These are phyloP conservation scores for Boletus pseudo-olivaceus DNA, from an alignment of 768 basidiomycete genomes.

Conservation along the genomic window DNA sequence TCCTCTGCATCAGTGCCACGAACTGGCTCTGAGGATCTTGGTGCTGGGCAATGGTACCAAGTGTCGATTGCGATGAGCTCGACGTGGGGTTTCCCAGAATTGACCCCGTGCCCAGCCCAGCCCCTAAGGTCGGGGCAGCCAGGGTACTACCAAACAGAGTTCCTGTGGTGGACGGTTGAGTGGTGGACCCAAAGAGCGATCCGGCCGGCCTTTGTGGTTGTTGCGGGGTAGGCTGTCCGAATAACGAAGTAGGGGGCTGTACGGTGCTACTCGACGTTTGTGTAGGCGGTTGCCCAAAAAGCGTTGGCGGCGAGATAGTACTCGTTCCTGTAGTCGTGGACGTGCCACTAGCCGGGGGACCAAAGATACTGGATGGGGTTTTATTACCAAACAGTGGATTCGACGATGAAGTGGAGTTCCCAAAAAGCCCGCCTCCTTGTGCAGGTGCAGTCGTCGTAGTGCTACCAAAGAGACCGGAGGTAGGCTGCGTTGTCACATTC, in stretches of 20 bases:
- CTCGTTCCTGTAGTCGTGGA: constrained; percentile 1
- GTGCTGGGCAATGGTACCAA: constrained; percentile 41
- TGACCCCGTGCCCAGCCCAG: constrained; percentile 20
- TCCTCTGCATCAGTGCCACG: constrained; percentile 48
- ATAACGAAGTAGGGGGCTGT: constrained; percentile 18
- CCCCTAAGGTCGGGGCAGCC: constrained; percentile 32
- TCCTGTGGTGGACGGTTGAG: constrained; percentile 25
- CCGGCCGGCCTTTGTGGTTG: constrained; percentile 21
- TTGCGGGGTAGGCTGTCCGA: constrained; percentile 24
- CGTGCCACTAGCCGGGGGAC: constrained; percentile 26
- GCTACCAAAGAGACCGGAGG: constrained; percentile 28
- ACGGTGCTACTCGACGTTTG: constrained; percentile 12
- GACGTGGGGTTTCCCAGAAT: constrained; percentile 30
- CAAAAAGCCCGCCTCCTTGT: constrained; percentile 26
- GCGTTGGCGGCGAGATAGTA: constrained; percentile 22
- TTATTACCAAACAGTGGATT: constrained; percentile 38
- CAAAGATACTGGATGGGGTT: constrained; percentile 27
- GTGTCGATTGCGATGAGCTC: constrained; percentile 34
- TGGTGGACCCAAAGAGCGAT: constrained; percentile 32
- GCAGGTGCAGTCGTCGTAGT: constrained; percentile 17
- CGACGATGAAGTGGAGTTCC: constrained; percentile 21
- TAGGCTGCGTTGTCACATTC: constrained; percentile 14
- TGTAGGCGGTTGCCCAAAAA: constrained; percentile 30
- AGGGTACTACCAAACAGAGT: constrained; percentile 37
- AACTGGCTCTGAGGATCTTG: constrained; percentile 63